Evolutionary conservation across 2,329 filamentous ascomycete species (phyloP), one percentile per base, ranked within the genome.

Genomic region (Sarocladiaceae sp.): DNA sequence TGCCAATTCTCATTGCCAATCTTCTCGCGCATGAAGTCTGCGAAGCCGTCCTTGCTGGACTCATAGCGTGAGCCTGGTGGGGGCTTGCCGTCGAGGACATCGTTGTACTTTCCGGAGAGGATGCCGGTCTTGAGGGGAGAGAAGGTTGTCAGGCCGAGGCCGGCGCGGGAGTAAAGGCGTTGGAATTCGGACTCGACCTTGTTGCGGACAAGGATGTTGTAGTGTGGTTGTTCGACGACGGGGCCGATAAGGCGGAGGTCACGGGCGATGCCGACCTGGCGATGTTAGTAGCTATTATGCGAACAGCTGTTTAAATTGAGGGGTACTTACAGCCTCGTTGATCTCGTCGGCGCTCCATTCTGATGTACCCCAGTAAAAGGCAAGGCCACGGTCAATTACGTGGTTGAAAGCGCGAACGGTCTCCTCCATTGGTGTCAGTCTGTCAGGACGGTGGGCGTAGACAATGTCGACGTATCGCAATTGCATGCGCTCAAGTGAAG

Each of bases 261-360:
- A 54, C 82, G 78, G 20, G 85, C 82, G 55, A 71, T 81, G 65
- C 55, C 79, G 66, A 79, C 80, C 60, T 65, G 12, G n/a, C 4
- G 40, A 23, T 29, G 40, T 7, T 22, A 46, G 57, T 48, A 56
- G 59, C 50, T 20, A 39, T 39, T 8, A 39, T 39, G 7, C 18
- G n/a, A n/a, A 10, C 10, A 33, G n/a, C 31, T 29, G 5, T 31
- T n/a, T n/a, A 11, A 18, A 47, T 22, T 22, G 22, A 17, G 15
- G 6, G 12, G 11, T 11, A 53, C 62, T 54, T 57, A 64, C 62
- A 2, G 84, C 84, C 54, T 82, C 75, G 5, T 78, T 76, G 60
- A 88, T 87, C 70, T 87, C 83, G 57, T 81, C 77, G n/a, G 84
- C 83, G 52, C 74, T 76, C 84, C 84, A 88, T 65, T 87, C 83